A percentile compares a stretch with the other conserved stretches of the same genome.
phyloP scores from a whole-genome alignment of 495 filamentous ascomycete genomes.

The Penicillium turbatum region DNA sequence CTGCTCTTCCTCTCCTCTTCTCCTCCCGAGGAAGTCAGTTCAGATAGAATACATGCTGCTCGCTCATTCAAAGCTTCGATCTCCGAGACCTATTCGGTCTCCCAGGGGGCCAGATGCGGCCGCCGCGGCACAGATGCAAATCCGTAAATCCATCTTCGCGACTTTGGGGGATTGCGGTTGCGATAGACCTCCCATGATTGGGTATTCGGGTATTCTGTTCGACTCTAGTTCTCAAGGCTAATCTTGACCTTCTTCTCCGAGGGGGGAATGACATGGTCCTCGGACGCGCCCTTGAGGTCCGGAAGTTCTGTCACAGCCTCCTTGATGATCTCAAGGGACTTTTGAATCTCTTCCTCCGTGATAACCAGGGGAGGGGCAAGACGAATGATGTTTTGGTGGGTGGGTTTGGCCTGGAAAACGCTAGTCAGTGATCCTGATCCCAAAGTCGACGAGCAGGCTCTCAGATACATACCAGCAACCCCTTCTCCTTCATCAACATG shows the following conservation, averaged over 20 bases:
- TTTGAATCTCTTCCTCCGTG: constrained; percentile 50
- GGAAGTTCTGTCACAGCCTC: constrained; percentile 48
- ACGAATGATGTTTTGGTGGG: constrained; percentile 90
- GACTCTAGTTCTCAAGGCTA: constrained; percentile 42
- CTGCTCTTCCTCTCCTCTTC: too few species aligned
- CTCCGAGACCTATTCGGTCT: too few species aligned
- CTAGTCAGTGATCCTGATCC: constrained; percentile 25
- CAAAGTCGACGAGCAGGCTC: neutral
- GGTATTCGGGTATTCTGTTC: neutral
- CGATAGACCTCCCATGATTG: neutral
- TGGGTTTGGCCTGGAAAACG: constrained; percentile 80
- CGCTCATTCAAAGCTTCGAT: too few species aligned
- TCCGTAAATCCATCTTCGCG: neutral
- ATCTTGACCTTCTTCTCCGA: constrained; percentile 51
- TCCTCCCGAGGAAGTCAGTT: too few species aligned
- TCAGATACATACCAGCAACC: constrained; percentile 66
- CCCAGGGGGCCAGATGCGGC: too few species aligned
- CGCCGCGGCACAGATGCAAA: too few species aligned
- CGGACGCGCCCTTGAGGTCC: constrained; percentile 41
- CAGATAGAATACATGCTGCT: too few species aligned
- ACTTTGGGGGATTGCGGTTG: neutral
- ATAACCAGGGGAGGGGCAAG: constrained; percentile 55
- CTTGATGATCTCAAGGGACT: constrained; percentile 48
- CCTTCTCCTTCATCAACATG: constrained; percentile 92
- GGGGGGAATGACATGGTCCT: constrained; percentile 45